phyloP scores from a whole-genome alignment of 305 asterid species.

The Rubia tinctorum region DNA sequence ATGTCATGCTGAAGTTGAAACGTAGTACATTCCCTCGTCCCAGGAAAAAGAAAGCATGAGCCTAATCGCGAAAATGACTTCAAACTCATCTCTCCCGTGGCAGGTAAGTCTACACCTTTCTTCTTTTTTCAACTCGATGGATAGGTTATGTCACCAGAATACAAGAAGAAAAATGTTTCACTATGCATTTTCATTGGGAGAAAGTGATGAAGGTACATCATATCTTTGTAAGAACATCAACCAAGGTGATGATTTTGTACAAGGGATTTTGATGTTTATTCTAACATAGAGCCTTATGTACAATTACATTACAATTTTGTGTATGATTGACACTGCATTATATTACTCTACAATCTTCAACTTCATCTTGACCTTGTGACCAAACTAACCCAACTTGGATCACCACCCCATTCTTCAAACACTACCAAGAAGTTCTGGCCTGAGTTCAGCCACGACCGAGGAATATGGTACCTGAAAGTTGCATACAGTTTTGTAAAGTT shows the following conservation, averaged over 20 bases:
- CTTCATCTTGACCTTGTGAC: slow-evolving; percentile 44
- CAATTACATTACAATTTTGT: slow-evolving; percentile 2
- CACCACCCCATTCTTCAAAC: slow-evolving; percentile 92
- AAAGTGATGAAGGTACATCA: background rate
- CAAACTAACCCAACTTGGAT: slow-evolving; percentile 59
- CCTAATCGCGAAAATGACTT: background rate
- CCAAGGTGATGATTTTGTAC: background rate
- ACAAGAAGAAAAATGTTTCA: too few species aligned
- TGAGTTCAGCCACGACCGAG: slow-evolving; percentile 84
- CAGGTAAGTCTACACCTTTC: background rate
- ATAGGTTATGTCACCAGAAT: background rate
- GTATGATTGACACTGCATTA: background rate
- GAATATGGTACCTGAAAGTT: slow-evolving; percentile 75
- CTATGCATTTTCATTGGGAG: too few species aligned
- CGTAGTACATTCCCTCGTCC: slow-evolving; percentile 16
- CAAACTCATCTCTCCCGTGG: background rate
- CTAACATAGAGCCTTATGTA: slow-evolving; percentile 15
- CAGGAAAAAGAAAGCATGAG: slow-evolving; percentile 2
- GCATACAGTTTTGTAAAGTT: slow-evolving; percentile 1
- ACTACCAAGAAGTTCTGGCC: slow-evolving; percentile 72
- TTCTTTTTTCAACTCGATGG: background rate
- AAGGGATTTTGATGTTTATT: slow-evolving; percentile 3
- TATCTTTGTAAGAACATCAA: background rate
- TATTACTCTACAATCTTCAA: slow-evolving; percentile 14
- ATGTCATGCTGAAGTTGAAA: slow-evolving; percentile 40